Evolutionary conservation across 169 alveolate genomes (phyloP).

Genomic region (Neospora caninum): DNA sequence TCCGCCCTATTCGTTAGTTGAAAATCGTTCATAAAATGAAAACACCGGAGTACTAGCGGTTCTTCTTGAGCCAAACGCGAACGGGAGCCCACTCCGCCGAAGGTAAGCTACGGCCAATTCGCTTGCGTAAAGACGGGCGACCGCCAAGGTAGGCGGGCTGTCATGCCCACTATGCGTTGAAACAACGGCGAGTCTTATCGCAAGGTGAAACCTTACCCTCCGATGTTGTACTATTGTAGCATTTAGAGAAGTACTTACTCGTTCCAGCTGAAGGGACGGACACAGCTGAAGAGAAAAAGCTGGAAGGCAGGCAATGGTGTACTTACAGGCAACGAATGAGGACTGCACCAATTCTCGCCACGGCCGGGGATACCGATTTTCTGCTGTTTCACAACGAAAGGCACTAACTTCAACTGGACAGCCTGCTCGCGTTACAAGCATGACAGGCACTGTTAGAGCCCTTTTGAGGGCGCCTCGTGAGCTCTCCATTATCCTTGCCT

Average conservation of each 20-base stretch:
- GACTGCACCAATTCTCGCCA: not conserved
- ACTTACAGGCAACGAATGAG: not conserved
- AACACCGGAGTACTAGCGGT: too few species aligned
- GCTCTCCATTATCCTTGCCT: conserved; percentile 33
- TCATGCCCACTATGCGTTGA: too few species aligned
- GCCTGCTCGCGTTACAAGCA: not conserved
- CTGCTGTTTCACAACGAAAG: not conserved
- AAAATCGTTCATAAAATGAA: too few species aligned
- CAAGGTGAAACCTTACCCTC: too few species aligned
- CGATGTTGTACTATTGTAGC: too few species aligned
- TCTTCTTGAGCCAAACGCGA: too few species aligned
- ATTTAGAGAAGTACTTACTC: not conserved
- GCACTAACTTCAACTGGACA: not conserved
- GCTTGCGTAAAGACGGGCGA: too few species aligned
- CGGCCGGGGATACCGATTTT: not conserved
- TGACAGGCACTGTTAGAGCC: conserved; percentile 3
- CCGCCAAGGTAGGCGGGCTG: too few species aligned
- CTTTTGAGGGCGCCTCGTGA: conserved; percentile 52
- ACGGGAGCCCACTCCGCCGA: too few species aligned
- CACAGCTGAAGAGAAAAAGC: not conserved
- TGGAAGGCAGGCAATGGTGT: not conserved
- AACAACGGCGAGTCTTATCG: too few species aligned
- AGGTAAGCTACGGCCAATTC: too few species aligned
- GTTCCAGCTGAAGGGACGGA: not conserved
- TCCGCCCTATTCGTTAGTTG: too few species aligned